Percentiles rank a stretch among this genome's conserved stretches.
Evolutionary conservation across 2,329 filamentous ascomycete genomes (phyloP).

Genomic region (Stagonosporopsis vannaccii): DNA sequence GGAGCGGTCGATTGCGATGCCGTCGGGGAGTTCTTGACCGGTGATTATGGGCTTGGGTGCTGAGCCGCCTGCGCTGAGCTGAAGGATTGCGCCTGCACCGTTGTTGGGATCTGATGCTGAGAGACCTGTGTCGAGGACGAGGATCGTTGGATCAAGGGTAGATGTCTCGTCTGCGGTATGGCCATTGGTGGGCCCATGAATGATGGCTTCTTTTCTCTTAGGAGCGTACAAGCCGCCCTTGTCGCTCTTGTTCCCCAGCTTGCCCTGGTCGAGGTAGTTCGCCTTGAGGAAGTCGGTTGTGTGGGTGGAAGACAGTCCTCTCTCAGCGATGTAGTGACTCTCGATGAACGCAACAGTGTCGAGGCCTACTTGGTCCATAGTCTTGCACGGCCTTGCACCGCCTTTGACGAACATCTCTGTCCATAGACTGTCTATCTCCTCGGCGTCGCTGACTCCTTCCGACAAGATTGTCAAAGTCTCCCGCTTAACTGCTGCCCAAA

Average conservation of each 20-base stretch:
- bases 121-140: conserved; percentile 22
- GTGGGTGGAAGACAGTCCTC: conserved; percentile 50
- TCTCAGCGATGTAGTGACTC: conserved; percentile 60
- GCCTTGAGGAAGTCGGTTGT: conserved; percentile 57
- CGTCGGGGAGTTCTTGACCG: conserved; percentile 37
- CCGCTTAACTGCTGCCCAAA: conserved; percentile 65
- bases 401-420: conserved; percentile 47
- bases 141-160: conserved; percentile 2
- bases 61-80: conserved; percentile 15
- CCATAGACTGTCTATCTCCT: conserved; percentile 61
- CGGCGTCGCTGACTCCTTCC: conserved; percentile 58
- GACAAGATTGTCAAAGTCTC: conserved; percentile 59
- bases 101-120: conserved; percentile 2
- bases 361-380: conserved; percentile 61
- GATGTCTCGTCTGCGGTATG: background rate
- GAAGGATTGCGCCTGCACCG: conserved; percentile 26
- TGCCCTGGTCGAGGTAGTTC: conserved; percentile 57
- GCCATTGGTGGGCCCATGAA: background rate
- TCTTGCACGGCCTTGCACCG: conserved; percentile 45
- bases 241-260: conserved; percentile 54
- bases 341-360: conserved; percentile 64
- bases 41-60: conserved; percentile 11
- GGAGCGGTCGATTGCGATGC: conserved; percentile 37
- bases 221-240: conserved; percentile 26
- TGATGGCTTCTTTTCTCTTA: background rate